Conservation (phyloP, 2,329 filamentous ascomycete genomes). For the Fusarium goolgardi region DNA sequence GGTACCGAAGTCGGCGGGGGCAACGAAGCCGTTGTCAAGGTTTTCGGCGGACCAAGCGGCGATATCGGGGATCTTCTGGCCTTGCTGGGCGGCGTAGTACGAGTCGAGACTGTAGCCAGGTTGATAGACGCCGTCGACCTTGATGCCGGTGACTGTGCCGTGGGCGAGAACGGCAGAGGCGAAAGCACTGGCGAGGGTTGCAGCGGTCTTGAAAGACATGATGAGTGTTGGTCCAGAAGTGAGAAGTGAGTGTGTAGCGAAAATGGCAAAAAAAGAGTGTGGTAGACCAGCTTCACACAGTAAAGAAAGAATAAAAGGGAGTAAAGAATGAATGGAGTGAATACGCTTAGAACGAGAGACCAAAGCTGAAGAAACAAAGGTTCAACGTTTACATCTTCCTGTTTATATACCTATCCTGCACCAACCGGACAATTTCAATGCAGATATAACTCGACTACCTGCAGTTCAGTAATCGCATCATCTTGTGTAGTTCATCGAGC, state of each 20-base stretch:
- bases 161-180: conserved; percentile 41
- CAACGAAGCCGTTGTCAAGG: conserved; percentile 65
- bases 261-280: conserved; percentile 12
- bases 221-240: conserved; percentile 9
- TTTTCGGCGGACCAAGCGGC: conserved; percentile 58
- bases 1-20: conserved; percentile 52
- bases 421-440: neutral
- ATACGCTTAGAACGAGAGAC: conserved; percentile 32
- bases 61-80: conserved; percentile 35
- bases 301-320: conserved; percentile 45
- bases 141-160: conserved; percentile 43
- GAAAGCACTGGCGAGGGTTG: conserved; percentile 39
- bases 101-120: conserved; percentile 37
- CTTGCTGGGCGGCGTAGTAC: conserved; percentile 40
- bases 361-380: conserved; percentile 30
- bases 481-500: too few relatives aligned
- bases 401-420: conserved; percentile 29
- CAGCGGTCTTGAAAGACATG: conserved; percentile 42
- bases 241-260: neutral
- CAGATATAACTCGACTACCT: too few relatives aligned
- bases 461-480: too few relatives aligned
- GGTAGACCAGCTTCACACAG: conserved; percentile 49
- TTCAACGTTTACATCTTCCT: neutral
- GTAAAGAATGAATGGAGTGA: conserved; percentile 22
- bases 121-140: conserved; percentile 39